Base-by-base conservation (phyloP, 495 filamentous ascomycete species). In the Glarea lozoyensis region DNA sequence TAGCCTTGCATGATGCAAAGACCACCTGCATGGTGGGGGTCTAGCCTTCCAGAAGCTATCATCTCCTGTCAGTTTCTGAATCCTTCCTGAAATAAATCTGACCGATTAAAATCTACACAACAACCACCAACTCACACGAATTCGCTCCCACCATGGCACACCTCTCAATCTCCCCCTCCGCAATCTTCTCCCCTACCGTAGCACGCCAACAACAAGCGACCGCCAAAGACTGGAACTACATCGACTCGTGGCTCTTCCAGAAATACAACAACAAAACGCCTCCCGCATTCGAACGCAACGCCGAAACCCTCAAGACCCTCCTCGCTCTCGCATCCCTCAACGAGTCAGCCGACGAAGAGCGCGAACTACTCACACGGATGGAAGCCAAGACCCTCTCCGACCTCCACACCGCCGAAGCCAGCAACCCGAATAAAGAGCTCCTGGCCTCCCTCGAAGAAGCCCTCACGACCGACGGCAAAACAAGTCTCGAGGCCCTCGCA, bases 201-300 rank as follows among this genome's bases (percentile, higher is more conserved):
- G 80, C 82, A 20, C 73, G 78, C 38, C 73, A 77, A 29, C 78
- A 76, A 54, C 72, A 65, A 55, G 74, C 57, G 50, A 76, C 64
- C 10, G 82, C 84, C 36, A 85, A 86, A 57, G 88, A 94, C 67
- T 96, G 88, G 89, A 75, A 79, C 41, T 86, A 83, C 54, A 70
- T 94, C 53, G 84, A 93, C 66, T 63, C 68, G 61, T 96, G 89
- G 87, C 76, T 96, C 2, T 56, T 61, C 20, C 67, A 71, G 36
- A 80, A 84, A 49, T 88, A 81, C 55, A 62, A 69, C 6, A 77
- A 82, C 1, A 71, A 72, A 34, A 66, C 69, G 2, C 52, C 78
- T 1, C 82, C 81, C 1, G 50, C 67, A 4, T 92, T 94, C 60
- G 89, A 96, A 62, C 79, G 86, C 52, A 94, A 90, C 56, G 70